Percentiles rank a stretch among this genome's conserved stretches.
phyloP scores from a whole-genome alignment of 306 rosid genomes.

The Cucurbita maxima region DNA sequence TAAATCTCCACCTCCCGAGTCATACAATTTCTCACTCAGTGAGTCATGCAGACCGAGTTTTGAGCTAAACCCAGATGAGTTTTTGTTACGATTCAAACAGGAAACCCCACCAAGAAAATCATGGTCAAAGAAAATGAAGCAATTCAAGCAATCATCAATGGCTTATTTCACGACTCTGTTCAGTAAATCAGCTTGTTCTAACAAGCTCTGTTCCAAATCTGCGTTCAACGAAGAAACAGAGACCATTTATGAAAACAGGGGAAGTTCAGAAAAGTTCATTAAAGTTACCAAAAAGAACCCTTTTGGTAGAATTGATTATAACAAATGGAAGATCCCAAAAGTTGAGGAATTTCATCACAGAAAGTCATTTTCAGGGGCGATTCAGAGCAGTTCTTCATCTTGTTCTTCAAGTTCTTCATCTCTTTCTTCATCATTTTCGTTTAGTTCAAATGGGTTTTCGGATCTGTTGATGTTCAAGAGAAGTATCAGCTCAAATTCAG shows the following conservation, averaged over 20 bases:
- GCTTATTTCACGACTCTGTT: constrained; percentile 56
- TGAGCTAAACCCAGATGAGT: constrained; percentile 50
- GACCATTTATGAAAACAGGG: neutral
- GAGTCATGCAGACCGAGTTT: constrained; percentile 60
- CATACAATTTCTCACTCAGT: constrained; percentile 38
- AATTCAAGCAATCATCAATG: constrained; percentile 40
- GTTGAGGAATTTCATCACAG: constrained; percentile 18
- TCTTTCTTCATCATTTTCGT: constrained; percentile 73
- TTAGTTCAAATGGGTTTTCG: constrained; percentile 40
- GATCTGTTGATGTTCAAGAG: constrained; percentile 55
- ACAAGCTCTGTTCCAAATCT: constrained; percentile 29
- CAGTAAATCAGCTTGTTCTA: constrained; percentile 48
- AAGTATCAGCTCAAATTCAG: constrained; percentile 55
- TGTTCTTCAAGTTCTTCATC: constrained; percentile 57
- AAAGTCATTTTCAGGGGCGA: constrained; percentile 69
- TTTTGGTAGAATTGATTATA: constrained; percentile 29
- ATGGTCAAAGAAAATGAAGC: constrained; percentile 59
- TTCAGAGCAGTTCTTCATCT: constrained; percentile 32
- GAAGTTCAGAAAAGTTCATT: constrained; percentile 12
- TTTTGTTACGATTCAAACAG: constrained; percentile 24
- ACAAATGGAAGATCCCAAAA: constrained; percentile 17
- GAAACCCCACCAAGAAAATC: constrained; percentile 25
- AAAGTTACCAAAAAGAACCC: constrained; percentile 28
- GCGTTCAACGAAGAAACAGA: constrained; percentile 22
- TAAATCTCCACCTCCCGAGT: constrained; percentile 30